Evolutionary conservation across 75 land plant genomes (phyloP), one percentile per base, ranked within the genome.

Genomic region (Pinus albicaulis): DNA sequence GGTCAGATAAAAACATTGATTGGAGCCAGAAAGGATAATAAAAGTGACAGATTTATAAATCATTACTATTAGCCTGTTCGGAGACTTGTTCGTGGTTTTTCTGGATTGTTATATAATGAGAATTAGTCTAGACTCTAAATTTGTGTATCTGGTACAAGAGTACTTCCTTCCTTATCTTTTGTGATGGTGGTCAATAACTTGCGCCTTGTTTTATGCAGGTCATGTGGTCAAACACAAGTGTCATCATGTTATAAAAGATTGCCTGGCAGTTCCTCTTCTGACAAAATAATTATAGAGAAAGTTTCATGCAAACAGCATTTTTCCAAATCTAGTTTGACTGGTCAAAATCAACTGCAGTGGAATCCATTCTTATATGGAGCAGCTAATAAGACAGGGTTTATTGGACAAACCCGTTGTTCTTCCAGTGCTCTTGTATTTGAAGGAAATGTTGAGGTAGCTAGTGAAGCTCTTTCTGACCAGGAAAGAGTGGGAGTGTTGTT

Each of bases 401-500:
- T 19, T 68, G 20, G 41, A 41, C 19, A 11, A 20, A 68, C 4
- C 44, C 41, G 8, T 68, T 41, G 20, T 44, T 74, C 85, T 26
- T 59, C 79, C 5, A 82, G 82, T 53, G 74, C 53, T 2, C 56
- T 25, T 55, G 56, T 76, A 1, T 79, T 48, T 77, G 65, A 41
- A 22, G 81, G 55, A 48, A 63, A 12, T 72, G 28, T 38, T 58
- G 26, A 55, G 0, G 86, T 77, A 66, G 72, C 76, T 24, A 23
- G 36, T 57, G 19, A 31, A 57, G 36, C 83, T 19, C 65, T 76
- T 61, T 66, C 28, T 57, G 71, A 69, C n/a, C 80, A 83, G 20
- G 94, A 93, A 44, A 87, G 77, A 71, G 81, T 94, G 41, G 97
- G 97, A 17, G 92, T 94, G 59, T 57, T 94, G 66, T 82, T 94